Base-by-base conservation (phyloP, 2,329 filamentous ascomycete species). In the Aspergillus vadensis region DNA sequence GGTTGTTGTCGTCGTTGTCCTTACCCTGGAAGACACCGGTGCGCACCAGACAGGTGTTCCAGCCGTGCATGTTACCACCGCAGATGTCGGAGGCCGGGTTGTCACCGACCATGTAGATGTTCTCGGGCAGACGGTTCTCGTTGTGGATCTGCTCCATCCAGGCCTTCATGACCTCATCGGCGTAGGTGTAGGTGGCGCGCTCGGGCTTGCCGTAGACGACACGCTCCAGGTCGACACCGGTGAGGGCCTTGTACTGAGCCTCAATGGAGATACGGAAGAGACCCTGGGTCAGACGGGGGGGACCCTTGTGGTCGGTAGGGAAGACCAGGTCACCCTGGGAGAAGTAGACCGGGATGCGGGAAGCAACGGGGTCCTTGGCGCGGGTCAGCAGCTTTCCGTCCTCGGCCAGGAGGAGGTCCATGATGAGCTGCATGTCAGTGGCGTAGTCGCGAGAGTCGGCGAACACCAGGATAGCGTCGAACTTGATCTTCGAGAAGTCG, bases 111-210 rank as follows among this genome's bases (percentile, higher is more conserved):
- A 91, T 91, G 82, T 91, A 91, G 74, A 91, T 82, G 77, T 90
- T 89, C 74, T 85, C 74, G 4, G 88, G 88, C 44, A 91, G 79
- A 62, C 78, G 81, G 80, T 90, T 86, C 75, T 91, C 88, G 71
- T 86, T 86, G 81, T 92, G 89, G 65, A 92, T 85, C 69, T 86
- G 81, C 67, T 89, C 88, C 88, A 91, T 91, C 89, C 89, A 92
- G 55, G 83, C 84, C 32, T 85, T 81, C 63, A 92, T 83, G 17
- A 91, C 85, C 76, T 90, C 88, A 68, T 91, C 88, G 64, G 89
- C 89, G 77, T 90, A 91, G 79, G 88, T 90, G 83, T 91, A 91
- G n/a, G 88, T 91, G 5, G 88, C 88, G 61, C 86, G 70, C 74
- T 91, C 88, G 25, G 88, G 88, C 82, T 91, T 91, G 70, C 88